phyloP scores from a whole-genome alignment of 1,284 basidiomycete genomes.

The Ceratobasidium sp. region DNA sequence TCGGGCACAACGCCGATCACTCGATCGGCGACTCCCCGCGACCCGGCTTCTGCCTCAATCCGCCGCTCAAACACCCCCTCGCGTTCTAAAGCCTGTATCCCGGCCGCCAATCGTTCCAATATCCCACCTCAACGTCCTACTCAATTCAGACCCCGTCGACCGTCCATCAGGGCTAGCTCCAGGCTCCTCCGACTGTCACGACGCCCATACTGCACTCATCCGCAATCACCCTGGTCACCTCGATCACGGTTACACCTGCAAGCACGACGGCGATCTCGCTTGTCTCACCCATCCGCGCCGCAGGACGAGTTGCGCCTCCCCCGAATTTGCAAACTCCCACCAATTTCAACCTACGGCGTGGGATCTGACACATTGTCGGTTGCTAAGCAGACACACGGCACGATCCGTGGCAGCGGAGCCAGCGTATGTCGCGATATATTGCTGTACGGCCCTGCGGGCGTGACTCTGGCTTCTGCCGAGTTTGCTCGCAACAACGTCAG shows the following conservation, averaged over 20 bases:
- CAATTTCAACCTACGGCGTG: neutral
- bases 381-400: neutral
- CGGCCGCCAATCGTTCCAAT: neutral
- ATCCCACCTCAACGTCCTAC: neutral
- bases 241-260: constrained; percentile 22
- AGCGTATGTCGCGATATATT: constrained; percentile 2
- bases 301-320: neutral
- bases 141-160: constrained; percentile 20
- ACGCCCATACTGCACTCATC: neutral
- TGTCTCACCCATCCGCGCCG: constrained; percentile 5
- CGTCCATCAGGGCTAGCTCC: neutral
- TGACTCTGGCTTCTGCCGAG: constrained; percentile 28
- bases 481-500: constrained; percentile 7
- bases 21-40: neutral
- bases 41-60: neutral
- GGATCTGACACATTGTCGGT: neutral
- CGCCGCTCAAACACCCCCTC: neutral
- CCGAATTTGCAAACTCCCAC: neutral
- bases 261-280: constrained; percentile 23
- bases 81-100: neutral
- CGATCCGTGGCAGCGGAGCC: neutral
- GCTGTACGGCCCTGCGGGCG: constrained; percentile 24
- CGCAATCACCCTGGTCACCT: neutral
- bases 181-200: neutral
- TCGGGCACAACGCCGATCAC: neutral